Conservation (phyloP, 768 basidiomycete species). For the Podaxis mareebaensis region DNA sequence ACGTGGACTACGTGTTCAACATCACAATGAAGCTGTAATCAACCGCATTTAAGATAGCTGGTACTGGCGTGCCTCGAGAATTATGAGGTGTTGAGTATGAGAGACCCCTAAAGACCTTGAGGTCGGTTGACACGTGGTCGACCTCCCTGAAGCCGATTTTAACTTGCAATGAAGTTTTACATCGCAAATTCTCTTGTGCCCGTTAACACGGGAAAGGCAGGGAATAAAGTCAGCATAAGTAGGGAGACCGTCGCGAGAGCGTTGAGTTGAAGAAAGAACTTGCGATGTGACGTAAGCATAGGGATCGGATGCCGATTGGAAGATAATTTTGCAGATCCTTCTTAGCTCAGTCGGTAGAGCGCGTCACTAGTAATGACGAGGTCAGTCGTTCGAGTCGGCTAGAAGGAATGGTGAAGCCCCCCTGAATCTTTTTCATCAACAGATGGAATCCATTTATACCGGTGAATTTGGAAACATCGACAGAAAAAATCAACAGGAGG, state of each 20-base stretch:
- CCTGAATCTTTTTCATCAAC: no score
- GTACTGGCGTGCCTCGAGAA: background rate
- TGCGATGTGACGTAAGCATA: no score
- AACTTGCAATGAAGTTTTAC: background rate
- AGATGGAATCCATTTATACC: no score
- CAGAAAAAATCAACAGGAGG: conserved; percentile 37
- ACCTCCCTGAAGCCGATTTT: background rate
- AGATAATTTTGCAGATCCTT: conserved; percentile 19
- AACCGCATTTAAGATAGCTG: background rate
- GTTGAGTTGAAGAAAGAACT: no score
- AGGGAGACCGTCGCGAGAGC: no score
- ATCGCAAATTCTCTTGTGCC: no score
- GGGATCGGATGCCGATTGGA: no score
- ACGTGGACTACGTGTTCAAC: background rate
- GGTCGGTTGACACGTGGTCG: background rate
- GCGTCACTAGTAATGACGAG: conserved; percentile 74
- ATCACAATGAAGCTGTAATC: background rate
- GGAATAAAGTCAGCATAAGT: no score
- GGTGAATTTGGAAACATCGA: no score
- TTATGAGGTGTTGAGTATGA: background rate
- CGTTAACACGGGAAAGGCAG: no score
- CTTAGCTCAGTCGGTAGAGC: conserved; percentile 44
- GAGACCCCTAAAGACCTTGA: background rate
- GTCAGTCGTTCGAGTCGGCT: conserved; percentile 69
- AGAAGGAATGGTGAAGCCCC: conserved; percentile 23